Conservation (phyloP, 2,329 filamentous ascomycete species). For the Talaromyces islandicus region DNA sequence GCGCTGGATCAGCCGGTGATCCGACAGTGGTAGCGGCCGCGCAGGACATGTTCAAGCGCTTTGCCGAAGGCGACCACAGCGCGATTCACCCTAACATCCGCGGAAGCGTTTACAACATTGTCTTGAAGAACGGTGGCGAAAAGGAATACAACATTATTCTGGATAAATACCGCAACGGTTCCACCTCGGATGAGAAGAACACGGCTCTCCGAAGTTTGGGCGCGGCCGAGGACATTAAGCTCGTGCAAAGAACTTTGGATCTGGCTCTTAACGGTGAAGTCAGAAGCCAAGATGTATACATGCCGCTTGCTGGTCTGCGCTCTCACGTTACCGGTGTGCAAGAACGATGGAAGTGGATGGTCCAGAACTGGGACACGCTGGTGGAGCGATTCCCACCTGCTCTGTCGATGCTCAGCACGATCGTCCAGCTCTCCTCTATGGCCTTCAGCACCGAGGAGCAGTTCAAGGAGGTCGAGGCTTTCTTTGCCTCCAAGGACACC, state of each 20-base stretch:
- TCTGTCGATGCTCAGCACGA: slow-evolving; percentile 75
- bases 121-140: slow-evolving; percentile 74
- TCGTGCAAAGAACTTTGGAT: slow-evolving; percentile 74
- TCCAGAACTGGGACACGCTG: slow-evolving; percentile 80
- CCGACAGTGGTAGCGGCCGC: slow-evolving; percentile 70
- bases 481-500: slow-evolving; percentile 76
- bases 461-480: slow-evolving; percentile 66
- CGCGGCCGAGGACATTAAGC: slow-evolving; percentile 66
- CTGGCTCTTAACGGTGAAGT: slow-evolving; percentile 73
- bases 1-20: slow-evolving; percentile 75
- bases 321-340: slow-evolving; percentile 71
- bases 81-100: slow-evolving; percentile 91
- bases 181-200: slow-evolving; percentile 82
- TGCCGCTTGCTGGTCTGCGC: slow-evolving; percentile 74
- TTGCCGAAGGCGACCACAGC: slow-evolving; percentile 67
- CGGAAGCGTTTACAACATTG: slow-evolving; percentile 78
- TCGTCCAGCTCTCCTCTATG: slow-evolving; percentile 75
- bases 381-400: slow-evolving; percentile 77
- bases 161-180: slow-evolving; percentile 67
- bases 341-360: slow-evolving; percentile 77
- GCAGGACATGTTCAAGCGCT: slow-evolving; percentile 85
- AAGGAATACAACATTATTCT: slow-evolving; percentile 78
- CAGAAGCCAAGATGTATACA: slow-evolving; percentile 91
- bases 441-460: slow-evolving; percentile 75
- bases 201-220: slow-evolving; percentile 80